Base-by-base conservation (phyloP, 2,329 filamentous ascomycete species). In the Neurospora sp. region DNA sequence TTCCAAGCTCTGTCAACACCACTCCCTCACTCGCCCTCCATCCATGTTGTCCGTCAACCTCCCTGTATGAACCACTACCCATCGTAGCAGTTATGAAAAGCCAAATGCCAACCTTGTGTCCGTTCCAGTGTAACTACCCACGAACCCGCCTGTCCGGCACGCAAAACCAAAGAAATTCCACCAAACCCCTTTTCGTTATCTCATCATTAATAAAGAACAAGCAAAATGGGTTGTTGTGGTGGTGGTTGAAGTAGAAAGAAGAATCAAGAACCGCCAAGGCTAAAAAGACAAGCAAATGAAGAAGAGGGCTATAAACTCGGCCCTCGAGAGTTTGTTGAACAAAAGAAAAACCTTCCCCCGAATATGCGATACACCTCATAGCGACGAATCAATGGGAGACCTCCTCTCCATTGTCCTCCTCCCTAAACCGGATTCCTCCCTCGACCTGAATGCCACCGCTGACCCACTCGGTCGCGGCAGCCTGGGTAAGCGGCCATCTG, bases 381-480 rank as follows among this genome's bases (percentile, higher is more conserved):
- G 38, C n/a, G 17, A 28, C 6, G 66, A 67, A 62, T 67, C 66
- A 68, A 79, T 76, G 80, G 77, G 75, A 78, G 11, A 88, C 83
- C 76, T 86, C 86, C 74, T 86, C 83, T 3, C 84, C 86, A 67
- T 86, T 85, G 40, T 85, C 81, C 74, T 89, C 87, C 74, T 89
- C 87, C 62, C 86, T 80, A 73, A 89, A 89, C 69, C 80, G 83
- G 43, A 90, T 78, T 1, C 87, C 88, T 6, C 84, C 87, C 3
- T 91, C 86, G 3, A 96, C 86, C 72, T 85, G 78, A 66, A 98
- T 90, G 2, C 90, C 94, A 42, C 86, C 85, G 68, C 83, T 84
- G 2, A 98, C 92, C 93, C 94, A 99, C 17, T 88, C 85, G 70
- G 87, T 85, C 69, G 87, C 85, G 46, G 87, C 88, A 46, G 97